phyloP scores from a whole-genome alignment of 768 basidiomycete genomes.

The Russula dissimulans region DNA sequence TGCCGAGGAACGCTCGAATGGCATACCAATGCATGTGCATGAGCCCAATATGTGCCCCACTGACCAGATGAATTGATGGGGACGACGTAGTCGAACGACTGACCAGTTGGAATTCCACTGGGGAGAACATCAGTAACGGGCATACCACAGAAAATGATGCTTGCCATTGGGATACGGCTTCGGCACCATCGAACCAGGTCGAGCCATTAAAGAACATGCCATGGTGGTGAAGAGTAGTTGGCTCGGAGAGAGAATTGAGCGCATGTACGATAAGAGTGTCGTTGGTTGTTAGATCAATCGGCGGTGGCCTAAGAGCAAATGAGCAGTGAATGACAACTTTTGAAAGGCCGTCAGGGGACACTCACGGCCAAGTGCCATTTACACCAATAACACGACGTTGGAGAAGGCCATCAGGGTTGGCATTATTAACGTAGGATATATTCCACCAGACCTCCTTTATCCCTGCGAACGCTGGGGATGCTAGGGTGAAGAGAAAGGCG shows the following conservation, averaged over 20 bases:
- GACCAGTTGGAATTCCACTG: constrained; percentile 72
- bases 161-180: constrained; percentile 76
- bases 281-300: constrained; percentile 57
- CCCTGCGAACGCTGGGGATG: constrained; percentile 44
- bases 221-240: constrained; percentile 80
- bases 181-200: constrained; percentile 85
- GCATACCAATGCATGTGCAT: constrained; percentile 51
- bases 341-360: constrained; percentile 6
- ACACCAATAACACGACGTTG: constrained; percentile 76
- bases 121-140: neutral
- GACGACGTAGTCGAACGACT: constrained; percentile 64
- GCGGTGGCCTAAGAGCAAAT: constrained; percentile 55
- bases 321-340: neutral
- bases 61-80: constrained; percentile 60
- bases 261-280: constrained; percentile 76
- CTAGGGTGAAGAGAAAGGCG: constrained; percentile 26
- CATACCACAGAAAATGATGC: constrained; percentile 12
- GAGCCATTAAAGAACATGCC: constrained; percentile 91
- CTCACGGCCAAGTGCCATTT: constrained; percentile 92
- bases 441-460: constrained; percentile 84
- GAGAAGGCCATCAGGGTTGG: constrained; percentile 77
- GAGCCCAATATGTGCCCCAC: constrained; percentile 77
- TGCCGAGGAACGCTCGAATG: neutral
- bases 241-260: constrained; percentile 55
- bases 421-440: constrained; percentile 70